Conservation (phyloP, 495 filamentous ascomycete species). For the Monascus purpureus region DNA sequence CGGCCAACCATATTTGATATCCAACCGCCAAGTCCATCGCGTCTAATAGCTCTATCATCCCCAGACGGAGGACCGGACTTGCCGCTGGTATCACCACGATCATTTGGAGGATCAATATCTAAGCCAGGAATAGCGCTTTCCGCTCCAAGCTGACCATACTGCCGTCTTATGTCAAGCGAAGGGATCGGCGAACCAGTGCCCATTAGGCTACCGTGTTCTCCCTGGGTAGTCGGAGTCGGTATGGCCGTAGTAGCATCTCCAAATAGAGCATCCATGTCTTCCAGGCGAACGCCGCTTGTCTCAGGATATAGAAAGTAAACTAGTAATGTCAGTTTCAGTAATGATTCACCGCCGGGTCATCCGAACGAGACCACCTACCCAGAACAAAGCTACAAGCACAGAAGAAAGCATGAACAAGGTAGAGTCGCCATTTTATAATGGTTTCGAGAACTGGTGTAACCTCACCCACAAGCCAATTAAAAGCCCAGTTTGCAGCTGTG, state of each 20-base stretch:
- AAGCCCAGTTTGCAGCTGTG: constrained; percentile 94
- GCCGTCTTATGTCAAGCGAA: constrained; percentile 56
- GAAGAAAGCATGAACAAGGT: constrained; percentile 92
- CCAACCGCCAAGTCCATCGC: constrained; percentile 54
- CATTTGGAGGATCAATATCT: constrained; percentile 55
- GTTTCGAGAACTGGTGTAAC: constrained; percentile 89
- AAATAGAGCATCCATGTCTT: constrained; percentile 90
- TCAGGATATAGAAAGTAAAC: constrained; percentile 97
- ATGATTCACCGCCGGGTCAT: neutral
- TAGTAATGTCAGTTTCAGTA: constrained; percentile 23
- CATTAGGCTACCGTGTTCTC: constrained; percentile 64
- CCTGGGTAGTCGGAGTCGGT: constrained; percentile 54
- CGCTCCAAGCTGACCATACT: constrained; percentile 32
- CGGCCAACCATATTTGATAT: constrained; percentile 49
- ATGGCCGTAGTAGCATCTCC: constrained; percentile 75
- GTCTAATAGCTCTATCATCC: constrained; percentile 16
- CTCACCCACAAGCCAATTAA: constrained; percentile 93
- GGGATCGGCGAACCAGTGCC: constrained; percentile 60
- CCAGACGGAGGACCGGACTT: constrained; percentile 26
- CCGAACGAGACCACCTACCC: constrained; percentile 45
- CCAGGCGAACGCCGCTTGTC: constrained; percentile 83
- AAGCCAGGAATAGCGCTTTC: constrained; percentile 57
- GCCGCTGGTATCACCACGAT: constrained; percentile 27
- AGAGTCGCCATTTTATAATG: constrained; percentile 81
- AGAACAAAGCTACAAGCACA: constrained; percentile 92